These are phyloP conservation scores for Blumeria graminis DNA, from an alignment of 2,329 filamentous ascomycete genomes.

Conservation along the genomic window DNA sequence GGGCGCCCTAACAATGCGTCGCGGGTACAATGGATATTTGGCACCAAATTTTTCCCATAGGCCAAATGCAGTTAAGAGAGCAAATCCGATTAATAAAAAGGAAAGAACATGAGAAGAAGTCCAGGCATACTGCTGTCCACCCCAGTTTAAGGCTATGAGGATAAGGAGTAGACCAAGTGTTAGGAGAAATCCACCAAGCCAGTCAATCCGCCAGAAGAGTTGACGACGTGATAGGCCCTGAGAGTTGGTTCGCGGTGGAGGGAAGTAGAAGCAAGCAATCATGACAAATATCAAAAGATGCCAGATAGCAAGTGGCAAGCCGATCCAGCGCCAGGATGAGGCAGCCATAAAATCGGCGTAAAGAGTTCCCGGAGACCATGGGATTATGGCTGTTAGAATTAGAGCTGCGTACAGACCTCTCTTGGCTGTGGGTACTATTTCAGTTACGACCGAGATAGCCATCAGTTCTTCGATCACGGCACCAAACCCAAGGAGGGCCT, in stretches of 20 bases:
- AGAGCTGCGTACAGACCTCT: constrained; percentile 35
- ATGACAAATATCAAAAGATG: constrained; percentile 26
- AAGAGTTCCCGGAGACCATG: constrained; percentile 34
- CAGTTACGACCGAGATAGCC: constrained; percentile 40
- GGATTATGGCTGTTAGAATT: constrained; percentile 33
- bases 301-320: constrained; percentile 27
- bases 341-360: constrained; percentile 30
- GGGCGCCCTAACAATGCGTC: constrained; percentile 29
- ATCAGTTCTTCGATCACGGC: constrained; percentile 46
- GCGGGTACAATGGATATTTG: constrained; percentile 20
- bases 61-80: constrained; percentile 23
- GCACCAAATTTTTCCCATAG: constrained; percentile 28
- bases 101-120: constrained; percentile 27
- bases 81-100: constrained; percentile 24
- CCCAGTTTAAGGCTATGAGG: constrained; percentile 29
- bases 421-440: constrained; percentile 40
- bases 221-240: constrained; percentile 16
- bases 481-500: constrained; percentile 25
- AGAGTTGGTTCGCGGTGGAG: constrained; percentile 22
- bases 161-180: constrained; percentile 26
- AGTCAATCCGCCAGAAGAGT: constrained; percentile 24
- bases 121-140: constrained; percentile 31
- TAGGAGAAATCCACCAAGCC: constrained; percentile 24
- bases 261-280: constrained; percentile 27
- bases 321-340: constrained; percentile 28